phyloP scores from a whole-genome alignment of 2,329 filamentous ascomycete genomes.

The Colletotrichum aenigma region DNA sequence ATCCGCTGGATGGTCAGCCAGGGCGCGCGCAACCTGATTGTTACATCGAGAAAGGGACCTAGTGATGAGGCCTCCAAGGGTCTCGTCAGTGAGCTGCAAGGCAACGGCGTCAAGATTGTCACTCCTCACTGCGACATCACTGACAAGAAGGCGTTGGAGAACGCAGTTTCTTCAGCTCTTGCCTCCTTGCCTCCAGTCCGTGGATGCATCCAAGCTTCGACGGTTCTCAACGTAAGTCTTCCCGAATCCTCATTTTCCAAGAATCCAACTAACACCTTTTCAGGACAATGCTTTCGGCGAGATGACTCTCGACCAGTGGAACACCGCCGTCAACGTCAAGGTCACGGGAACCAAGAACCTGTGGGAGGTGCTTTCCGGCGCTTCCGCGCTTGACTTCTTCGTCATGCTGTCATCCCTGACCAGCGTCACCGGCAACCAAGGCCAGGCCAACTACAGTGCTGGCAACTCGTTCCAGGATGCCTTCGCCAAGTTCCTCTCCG shows the following conservation, averaged over 20 bases:
- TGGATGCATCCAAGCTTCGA: constrained; percentile 6
- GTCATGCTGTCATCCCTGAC: constrained; percentile 34
- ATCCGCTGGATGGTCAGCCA: constrained; percentile 31
- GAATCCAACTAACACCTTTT: background rate
- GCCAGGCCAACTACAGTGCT: constrained; percentile 48
- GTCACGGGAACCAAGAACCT: constrained; percentile 34
- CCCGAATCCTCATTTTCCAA: background rate
- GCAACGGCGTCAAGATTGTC: background rate
- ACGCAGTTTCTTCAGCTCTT: background rate
- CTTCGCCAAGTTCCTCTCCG: constrained; percentile 43
- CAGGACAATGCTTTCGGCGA: constrained; percentile 23
- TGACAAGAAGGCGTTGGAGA: background rate
- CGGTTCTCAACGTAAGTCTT: constrained; percentile 3
- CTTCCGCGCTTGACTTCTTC: constrained; percentile 36
- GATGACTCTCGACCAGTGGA: constrained; percentile 33
- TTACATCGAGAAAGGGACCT: constrained; percentile 29
- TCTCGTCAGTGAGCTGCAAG: constrained; percentile 1
- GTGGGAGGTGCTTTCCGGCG: constrained; percentile 30
- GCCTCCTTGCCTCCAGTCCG: background rate
- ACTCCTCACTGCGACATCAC: constrained; percentile 16
- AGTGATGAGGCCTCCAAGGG: constrained; percentile 2
- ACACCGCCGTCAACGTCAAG: constrained; percentile 32
- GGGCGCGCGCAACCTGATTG: constrained; percentile 30
- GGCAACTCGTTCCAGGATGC: constrained; percentile 47
- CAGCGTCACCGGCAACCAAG: constrained; percentile 29